phyloP scores from a whole-genome alignment of 1,139 yeast species.

The Saccharomyces hybrid region DNA sequence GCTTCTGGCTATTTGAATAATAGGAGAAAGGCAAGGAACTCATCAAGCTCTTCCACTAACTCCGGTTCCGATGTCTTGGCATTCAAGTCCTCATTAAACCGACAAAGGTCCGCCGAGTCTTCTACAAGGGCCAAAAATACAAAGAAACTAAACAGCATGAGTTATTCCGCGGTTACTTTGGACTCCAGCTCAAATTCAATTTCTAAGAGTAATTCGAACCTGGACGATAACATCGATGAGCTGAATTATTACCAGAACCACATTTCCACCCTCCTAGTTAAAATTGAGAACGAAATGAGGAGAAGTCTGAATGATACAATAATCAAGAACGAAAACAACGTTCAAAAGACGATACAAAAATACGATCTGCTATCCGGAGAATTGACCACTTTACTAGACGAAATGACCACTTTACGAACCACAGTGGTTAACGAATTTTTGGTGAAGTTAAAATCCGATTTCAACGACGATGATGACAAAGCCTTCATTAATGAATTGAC shows the following conservation, averaged over 20 bases:
- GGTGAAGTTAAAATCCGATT: constrained; percentile 11
- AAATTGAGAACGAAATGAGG: constrained; percentile 15
- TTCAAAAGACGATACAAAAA: constrained; percentile 11
- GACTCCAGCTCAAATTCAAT: constrained; percentile 5
- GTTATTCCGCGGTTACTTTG: not conserved
- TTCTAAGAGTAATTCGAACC: constrained; percentile 6
- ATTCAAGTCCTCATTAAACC: not conserved
- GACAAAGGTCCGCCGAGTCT: not conserved
- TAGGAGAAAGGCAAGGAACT: not conserved
- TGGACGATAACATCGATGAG: constrained; percentile 12
- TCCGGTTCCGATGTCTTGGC: not conserved
- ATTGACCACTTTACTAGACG: constrained; percentile 1
- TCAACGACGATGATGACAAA: constrained; percentile 10
- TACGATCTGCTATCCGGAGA: constrained; percentile 14
- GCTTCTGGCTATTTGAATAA: not conserved
- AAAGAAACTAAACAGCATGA: not conserved
- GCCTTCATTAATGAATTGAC: constrained; percentile 15
- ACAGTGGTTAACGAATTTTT: constrained; percentile 12
- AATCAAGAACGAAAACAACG: constrained; percentile 14
- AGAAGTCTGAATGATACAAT: constrained; percentile 11
- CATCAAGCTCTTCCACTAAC: not conserved
- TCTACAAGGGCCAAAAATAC: not conserved
- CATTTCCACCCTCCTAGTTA: constrained; percentile 13
- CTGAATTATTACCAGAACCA: constrained; percentile 14
- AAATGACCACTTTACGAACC: constrained; percentile 5